Evolutionary conservation across 495 filamentous ascomycete species (phyloP).

Genomic region (Aspergillus coremiiformis): DNA sequence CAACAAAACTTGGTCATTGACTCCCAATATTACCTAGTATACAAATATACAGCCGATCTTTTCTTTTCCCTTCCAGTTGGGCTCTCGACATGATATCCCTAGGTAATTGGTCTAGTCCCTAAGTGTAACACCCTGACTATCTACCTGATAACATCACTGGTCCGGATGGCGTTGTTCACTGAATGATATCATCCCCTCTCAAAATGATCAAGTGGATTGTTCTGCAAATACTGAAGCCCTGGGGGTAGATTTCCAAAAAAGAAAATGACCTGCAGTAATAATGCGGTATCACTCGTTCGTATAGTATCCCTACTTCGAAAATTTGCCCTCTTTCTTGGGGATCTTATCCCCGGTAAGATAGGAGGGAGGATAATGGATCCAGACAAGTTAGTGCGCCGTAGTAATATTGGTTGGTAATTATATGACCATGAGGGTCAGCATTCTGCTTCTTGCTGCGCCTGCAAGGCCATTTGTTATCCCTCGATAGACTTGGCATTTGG

Average conservation of each 20-base stretch:
- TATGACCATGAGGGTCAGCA: background rate
- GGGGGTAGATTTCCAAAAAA: background rate
- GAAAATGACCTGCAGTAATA: background rate
- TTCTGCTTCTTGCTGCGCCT: slow-evolving; percentile 3
- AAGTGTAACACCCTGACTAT: background rate
- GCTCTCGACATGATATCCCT: background rate
- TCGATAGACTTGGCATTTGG: slow-evolving; percentile 15
- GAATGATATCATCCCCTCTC: background rate
- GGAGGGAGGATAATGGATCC: background rate
- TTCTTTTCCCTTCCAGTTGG: no score
- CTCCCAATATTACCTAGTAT: no score
- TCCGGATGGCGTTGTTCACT: background rate
- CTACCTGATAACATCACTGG: background rate
- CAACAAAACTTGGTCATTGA: background rate
- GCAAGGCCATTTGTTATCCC: slow-evolving; percentile 4
- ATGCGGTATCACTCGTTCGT: slow-evolving; percentile 1
- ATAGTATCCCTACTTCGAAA: background rate
- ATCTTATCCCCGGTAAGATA: background rate
- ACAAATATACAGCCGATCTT: background rate
- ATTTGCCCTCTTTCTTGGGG: background rate
- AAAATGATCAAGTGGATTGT: background rate
- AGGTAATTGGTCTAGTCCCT: background rate
- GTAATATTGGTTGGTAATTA: background rate
- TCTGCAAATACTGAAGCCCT: slow-evolving; percentile 1
- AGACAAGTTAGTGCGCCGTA: background rate